Evolutionary conservation across 2,329 filamentous ascomycete species (phyloP).

Genomic region (Hymenoscyphus fructigenus): DNA sequence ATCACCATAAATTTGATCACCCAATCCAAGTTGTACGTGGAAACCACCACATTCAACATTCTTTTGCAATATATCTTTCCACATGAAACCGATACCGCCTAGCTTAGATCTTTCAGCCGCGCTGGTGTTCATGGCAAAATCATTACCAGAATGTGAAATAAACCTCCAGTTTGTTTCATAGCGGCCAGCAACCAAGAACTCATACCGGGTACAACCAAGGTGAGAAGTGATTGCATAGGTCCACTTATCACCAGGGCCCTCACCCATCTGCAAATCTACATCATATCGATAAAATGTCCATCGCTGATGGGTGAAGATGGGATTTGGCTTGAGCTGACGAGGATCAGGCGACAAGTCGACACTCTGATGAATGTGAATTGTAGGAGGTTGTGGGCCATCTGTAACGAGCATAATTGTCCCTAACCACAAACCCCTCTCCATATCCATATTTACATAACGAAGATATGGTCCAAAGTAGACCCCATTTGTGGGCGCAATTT

Average conservation of each 20-base stretch:
- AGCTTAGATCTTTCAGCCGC: conserved; percentile 82
- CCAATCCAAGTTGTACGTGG: conserved; percentile 87
- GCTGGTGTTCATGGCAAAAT: conserved; percentile 86
- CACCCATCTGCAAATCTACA: conserved; percentile 84
- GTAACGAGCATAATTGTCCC: conserved; percentile 93
- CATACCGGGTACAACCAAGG: conserved; percentile 94
- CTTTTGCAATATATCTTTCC: conserved; percentile 98
- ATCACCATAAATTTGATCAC: conserved; percentile 94
- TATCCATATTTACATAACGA: conserved; percentile 94
- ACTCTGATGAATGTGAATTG: conserved; percentile 92
- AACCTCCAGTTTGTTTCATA: conserved; percentile 93
- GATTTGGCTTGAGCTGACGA: conserved; percentile 76
- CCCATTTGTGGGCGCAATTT: conserved; percentile 87
- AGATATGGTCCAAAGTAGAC: conserved; percentile 98
- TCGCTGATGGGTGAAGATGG: conserved; percentile 84
- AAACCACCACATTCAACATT: conserved; percentile 96
- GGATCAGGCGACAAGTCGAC: conserved; percentile 90
- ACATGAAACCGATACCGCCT: conserved; percentile 92
- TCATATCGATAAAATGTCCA: conserved; percentile 98
- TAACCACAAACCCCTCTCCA: conserved; percentile 86
- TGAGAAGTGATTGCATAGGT: conserved; percentile 98
- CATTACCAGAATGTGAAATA: conserved; percentile 92
- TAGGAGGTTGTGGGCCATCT: conserved; percentile 87
- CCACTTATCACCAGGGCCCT: conserved; percentile 79
- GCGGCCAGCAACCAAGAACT: conserved; percentile 90